Evolutionary conservation across 2,329 filamentous ascomycete genomes (phyloP).

Genomic region (Dothideomycetes sp.): DNA sequence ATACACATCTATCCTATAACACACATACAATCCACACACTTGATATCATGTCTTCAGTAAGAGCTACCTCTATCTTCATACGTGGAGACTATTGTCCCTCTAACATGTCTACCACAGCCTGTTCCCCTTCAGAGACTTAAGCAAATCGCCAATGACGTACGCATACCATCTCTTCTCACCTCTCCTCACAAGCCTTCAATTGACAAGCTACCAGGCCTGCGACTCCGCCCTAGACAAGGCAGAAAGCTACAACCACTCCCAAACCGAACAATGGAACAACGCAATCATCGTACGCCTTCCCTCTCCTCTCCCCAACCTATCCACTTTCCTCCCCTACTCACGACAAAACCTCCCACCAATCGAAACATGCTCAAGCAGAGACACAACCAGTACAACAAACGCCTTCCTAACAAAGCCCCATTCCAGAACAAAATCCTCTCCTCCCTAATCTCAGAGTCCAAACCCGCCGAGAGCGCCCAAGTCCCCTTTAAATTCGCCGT

Average conservation of each 20-base stretch:
- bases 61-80: too few species aligned
- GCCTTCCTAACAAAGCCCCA: too few species aligned
- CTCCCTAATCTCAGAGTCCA: conserved; percentile 60
- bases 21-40: too few species aligned
- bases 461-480: conserved; percentile 45
- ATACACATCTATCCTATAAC: background rate
- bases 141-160: conserved; percentile 74
- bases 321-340: conserved; percentile 20
- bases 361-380: too few species aligned
- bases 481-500: conserved; percentile 85
- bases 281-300: conserved; percentile 67
- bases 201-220: conserved; percentile 54
- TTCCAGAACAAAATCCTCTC: conserved; percentile 63
- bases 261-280: conserved; percentile 82
- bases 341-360: too few species aligned
- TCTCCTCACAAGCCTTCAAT: too few species aligned
- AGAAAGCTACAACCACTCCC: conserved; percentile 76
- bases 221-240: conserved; percentile 61
- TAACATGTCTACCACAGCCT: conserved; percentile 41
- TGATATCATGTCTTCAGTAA: conserved; percentile 7
- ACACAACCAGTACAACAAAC: too few species aligned
- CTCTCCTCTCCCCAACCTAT: conserved; percentile 18
- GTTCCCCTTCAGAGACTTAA: conserved; percentile 65
- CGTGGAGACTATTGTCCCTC: too few species aligned
- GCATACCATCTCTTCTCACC: conserved; percentile 6